Base-by-base conservation (phyloP, 2,329 filamentous ascomycete species). In the Thyridium curvatum region DNA sequence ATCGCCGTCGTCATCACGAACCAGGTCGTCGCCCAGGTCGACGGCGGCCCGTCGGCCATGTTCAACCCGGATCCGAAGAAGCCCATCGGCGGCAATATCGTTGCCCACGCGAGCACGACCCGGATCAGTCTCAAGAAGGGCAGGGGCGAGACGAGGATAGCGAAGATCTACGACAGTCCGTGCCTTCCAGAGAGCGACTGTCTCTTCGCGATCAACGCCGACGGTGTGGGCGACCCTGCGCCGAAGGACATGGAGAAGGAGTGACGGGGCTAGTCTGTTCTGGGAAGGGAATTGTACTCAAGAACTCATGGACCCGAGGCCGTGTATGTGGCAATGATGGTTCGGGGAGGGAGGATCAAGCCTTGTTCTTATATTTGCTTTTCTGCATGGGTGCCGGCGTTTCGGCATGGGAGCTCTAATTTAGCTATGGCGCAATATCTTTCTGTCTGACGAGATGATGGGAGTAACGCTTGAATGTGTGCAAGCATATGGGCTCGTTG, bases 11-110 rank as follows among this genome's bases (percentile, higher is more conserved):
- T 98, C 52, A 98, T 98, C 55, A 97, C 93, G 32, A 98, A 98
- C 58, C 93, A 98, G 62, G 93, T 98, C 21, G 94, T 98, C 31
- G 93, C 93, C 9, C 94, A 98, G 62, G 93, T 98, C 8, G 93
- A 98, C 56, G 93, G 93, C 46, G 93, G 93, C 3, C 90, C 91
- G 21, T 91, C 85, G 55, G 82, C 91, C 45, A 98, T 98, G 93
- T 98, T 95, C 71, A 98, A 98, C 52, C 93, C 94, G 0, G 94
- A 98, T 55, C 93, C 93, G 8, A 98, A 98, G 76, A 98, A 98
- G 64, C 93, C 93, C 0, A 96, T 98, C 58, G 93, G 93, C 50
- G 93, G 93, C 47, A 97, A 98, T 62, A 98, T 98, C 50, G 97
- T 98, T 58, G 93, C 94, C 3, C 93, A 98, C 61, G 90, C 93